phyloP scores from a whole-genome alignment of 768 basidiomycete genomes.

The Pleurotus ostreatus region DNA sequence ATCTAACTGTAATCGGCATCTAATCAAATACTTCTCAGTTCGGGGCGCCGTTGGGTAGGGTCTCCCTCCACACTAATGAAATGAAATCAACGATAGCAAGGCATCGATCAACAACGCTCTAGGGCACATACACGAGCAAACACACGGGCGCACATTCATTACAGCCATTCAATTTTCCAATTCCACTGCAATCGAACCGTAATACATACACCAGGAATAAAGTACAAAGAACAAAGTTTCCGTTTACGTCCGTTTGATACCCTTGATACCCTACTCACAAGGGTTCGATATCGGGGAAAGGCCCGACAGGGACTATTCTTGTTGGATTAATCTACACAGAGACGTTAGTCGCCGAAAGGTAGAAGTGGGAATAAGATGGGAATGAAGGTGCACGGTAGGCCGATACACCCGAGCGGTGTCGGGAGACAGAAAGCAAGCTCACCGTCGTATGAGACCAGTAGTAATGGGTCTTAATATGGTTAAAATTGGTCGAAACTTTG shows the following conservation, averaged over 20 bases:
- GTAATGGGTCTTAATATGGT: slow-evolving; percentile 80
- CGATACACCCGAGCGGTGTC: slow-evolving; percentile 1
- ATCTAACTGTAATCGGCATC: too few species aligned
- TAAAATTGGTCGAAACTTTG: slow-evolving; percentile 82
- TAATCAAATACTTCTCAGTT: too few species aligned
- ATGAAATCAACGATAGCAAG: too few species aligned
- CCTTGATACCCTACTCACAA: slow-evolving; percentile 27
- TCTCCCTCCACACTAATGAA: too few species aligned
- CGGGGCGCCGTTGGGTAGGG: neutral
- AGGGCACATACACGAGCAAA: too few species aligned
- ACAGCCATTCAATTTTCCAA: too few species aligned
- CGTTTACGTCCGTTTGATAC: too few species aligned
- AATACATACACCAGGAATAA: too few species aligned
- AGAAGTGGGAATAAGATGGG: neutral
- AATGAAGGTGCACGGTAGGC: neutral
- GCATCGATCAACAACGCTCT: too few species aligned
- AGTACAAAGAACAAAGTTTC: too few species aligned
- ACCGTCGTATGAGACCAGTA: slow-evolving; percentile 59
- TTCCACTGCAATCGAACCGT: too few species aligned
- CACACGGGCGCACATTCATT: too few species aligned
- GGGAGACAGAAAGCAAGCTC: slow-evolving; percentile 4
- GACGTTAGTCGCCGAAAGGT: neutral
- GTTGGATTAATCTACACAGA: slow-evolving; percentile 68
- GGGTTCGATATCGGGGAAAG: slow-evolving; percentile 63
- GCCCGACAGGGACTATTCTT: slow-evolving; percentile 74